Base-by-base conservation (phyloP, 2,329 filamentous ascomycete genomes). In the Talaromyces pinophilus region DNA sequence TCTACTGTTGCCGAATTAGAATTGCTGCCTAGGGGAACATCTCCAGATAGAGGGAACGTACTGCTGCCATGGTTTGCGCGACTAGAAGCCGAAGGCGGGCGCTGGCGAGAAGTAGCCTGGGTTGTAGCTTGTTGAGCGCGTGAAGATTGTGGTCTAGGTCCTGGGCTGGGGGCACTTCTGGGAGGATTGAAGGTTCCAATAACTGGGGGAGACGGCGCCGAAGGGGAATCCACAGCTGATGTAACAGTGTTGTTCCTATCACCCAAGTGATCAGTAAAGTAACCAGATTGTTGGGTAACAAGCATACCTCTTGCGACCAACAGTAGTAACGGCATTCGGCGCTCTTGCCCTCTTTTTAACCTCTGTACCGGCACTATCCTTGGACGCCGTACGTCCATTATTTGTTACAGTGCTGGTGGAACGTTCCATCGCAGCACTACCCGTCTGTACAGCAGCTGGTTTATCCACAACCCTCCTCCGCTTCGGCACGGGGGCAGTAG, bases 381-480 rank as follows among this genome's bases (percentile, higher is more conserved):
- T 78, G 67, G 74, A 80, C 25, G 73, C 77, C 67, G 70, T 74
- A 61, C 80, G 73, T 67, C 76, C 77, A 52, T 70, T 67, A 57
- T 63, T 67, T 61, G 72, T 77, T 35, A 76, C 69, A 2, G 75
- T 74, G 64, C 79, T 82, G 33, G 74, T 76, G 30, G 79, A 75
- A 38, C 78, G 77, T 64, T 81, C 79, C 79, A 80, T 80, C 7
- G 75, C 73, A 25, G 75, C 67, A 19, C 69, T 72, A 15, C 74
- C 70, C 8, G 79, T 76, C 6, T 54, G 57, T 17, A 76, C 73
- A 7, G 75, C 68, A n/a, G 74, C 75, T 10, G 84, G 79, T 67
- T 92, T 92, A 72, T 96, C 92, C 30, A 46, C 65, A 1, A 92
- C 88, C 79, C 93, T 96, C 70, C 93, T 88, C 73, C 92, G 86